Conservation (phyloP, 176 grass and related monocot species). For the Tuctoria greenei region DNA sequence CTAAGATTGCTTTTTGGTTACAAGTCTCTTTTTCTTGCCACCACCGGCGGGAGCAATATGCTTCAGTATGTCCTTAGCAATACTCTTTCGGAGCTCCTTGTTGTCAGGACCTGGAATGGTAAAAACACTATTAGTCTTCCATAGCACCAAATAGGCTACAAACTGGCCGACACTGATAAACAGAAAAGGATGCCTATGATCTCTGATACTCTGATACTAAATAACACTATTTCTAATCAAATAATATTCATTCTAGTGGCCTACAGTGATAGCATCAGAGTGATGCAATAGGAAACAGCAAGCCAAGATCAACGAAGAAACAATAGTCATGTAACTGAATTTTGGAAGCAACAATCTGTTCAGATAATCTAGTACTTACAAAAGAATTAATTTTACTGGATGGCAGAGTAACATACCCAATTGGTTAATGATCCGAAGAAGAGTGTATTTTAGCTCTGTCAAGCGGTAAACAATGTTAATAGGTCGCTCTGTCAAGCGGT, state of each 20-base stretch:
- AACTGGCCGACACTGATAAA: not conserved
- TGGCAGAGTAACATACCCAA: slow-evolving; percentile 57
- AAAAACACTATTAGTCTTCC: not conserved
- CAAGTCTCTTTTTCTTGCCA: no score
- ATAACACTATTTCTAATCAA: not conserved
- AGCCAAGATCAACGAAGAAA: not conserved
- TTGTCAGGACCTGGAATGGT: slow-evolving; percentile 72
- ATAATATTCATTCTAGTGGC: not conserved
- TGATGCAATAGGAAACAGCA: not conserved
- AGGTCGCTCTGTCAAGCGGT: no score
- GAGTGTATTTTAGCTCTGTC: slow-evolving; percentile 93
- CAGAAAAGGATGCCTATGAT: not conserved
- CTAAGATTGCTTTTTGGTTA: no score
- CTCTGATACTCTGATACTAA: not conserved
- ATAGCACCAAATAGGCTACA: not conserved
- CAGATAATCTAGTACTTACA: not conserved
- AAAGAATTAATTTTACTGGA: not conserved
- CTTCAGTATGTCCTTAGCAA: slow-evolving; percentile 89
- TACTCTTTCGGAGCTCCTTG: slow-evolving; percentile 77
- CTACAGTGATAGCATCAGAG: not conserved
- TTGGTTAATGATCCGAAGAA: slow-evolving; percentile 93
- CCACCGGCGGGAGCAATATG: slow-evolving; percentile 56
- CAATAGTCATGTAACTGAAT: not conserved
- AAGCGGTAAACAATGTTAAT: slow-evolving; percentile 24
- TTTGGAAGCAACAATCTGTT: not conserved